A percentile compares a stretch with the other conserved stretches of the same genome.
Conservation (phyloP, 163 green algal species). For the Dunaliella salina region DNA sequence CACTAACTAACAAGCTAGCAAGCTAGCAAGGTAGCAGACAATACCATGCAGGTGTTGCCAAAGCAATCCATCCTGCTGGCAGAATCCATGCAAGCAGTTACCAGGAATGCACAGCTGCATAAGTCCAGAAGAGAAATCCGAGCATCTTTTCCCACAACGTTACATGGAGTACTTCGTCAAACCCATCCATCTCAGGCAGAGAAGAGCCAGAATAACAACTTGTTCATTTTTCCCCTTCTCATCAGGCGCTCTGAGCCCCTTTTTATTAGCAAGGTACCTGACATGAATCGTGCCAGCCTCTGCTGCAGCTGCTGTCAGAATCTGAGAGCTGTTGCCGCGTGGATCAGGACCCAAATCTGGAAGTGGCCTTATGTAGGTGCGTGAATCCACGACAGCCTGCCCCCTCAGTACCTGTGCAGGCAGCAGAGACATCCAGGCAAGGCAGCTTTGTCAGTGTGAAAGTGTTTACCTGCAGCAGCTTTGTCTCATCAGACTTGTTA, state of each 20-base stretch:
- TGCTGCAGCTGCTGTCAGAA: not conserved
- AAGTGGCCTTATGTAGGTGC: not conserved
- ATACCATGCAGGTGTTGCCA: no score
- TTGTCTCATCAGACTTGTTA: no score
- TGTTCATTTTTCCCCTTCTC: not conserved
- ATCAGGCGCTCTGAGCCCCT: no score
- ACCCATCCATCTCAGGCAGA: not conserved
- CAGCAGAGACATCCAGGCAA: not conserved
- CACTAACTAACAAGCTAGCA: no score
- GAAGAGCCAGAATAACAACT: not conserved
- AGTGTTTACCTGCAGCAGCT: not conserved
- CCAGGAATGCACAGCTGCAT: no score
- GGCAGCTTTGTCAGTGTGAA: not conserved
- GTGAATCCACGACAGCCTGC: not conserved
- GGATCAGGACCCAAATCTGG: not conserved
- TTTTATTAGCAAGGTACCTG: not conserved
- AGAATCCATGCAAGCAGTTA: no score
- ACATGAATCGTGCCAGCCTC: not conserved
- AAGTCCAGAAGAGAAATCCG: no score
- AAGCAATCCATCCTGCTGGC: no score
- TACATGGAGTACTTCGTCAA: no score
- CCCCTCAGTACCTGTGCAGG: not conserved
- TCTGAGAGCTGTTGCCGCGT: not conserved
- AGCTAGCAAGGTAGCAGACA: no score
- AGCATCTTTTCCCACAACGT: no score